Conservation (phyloP, 768 basidiomycete species). For the Rhizopogon roseolus region DNA sequence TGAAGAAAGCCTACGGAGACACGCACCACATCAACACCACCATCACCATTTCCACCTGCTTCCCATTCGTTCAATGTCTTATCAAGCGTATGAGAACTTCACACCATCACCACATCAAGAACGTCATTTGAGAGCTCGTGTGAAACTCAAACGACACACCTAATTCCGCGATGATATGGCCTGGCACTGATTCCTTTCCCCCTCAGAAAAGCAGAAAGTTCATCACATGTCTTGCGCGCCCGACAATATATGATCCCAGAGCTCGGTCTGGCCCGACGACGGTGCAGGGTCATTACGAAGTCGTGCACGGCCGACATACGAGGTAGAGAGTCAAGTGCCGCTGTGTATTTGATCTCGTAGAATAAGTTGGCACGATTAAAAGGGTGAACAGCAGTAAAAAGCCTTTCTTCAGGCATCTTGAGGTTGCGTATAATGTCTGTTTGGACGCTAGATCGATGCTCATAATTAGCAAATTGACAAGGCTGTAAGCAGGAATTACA, state of each 20-base stretch:
- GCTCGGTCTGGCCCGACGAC: slow-evolving; percentile 51
- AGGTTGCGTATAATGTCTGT: slow-evolving; percentile 67
- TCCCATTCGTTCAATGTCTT: slow-evolving; percentile 56
- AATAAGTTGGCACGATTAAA: slow-evolving; percentile 79
- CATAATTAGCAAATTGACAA: neutral
- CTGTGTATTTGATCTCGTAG: slow-evolving; percentile 73
- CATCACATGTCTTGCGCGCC: slow-evolving; percentile 60
- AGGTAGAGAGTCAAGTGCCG: slow-evolving; percentile 41
- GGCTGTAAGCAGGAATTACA: neutral
- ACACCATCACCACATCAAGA: neutral
- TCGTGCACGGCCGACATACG: slow-evolving; percentile 64
- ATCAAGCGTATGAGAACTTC: slow-evolving; percentile 47
- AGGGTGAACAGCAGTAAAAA: slow-evolving; percentile 67
- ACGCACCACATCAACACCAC: slow-evolving; percentile 61
- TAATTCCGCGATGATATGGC: slow-evolving; percentile 73
- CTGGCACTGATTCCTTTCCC: slow-evolving; percentile 61
- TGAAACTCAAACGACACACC: slow-evolving; percentile 27
- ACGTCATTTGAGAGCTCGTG: neutral
- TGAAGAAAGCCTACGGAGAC: neutral
- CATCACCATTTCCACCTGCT: slow-evolving; percentile 45
- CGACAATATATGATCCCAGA: slow-evolving; percentile 80
- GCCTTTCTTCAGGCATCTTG: slow-evolving; percentile 47
- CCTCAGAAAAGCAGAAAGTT: slow-evolving; percentile 58
- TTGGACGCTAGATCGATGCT: slow-evolving; percentile 50
- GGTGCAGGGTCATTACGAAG: slow-evolving; percentile 61